Base-by-base conservation (phyloP, 2,329 filamentous ascomycete genomes). In the Diaporthe citrichinensis region DNA sequence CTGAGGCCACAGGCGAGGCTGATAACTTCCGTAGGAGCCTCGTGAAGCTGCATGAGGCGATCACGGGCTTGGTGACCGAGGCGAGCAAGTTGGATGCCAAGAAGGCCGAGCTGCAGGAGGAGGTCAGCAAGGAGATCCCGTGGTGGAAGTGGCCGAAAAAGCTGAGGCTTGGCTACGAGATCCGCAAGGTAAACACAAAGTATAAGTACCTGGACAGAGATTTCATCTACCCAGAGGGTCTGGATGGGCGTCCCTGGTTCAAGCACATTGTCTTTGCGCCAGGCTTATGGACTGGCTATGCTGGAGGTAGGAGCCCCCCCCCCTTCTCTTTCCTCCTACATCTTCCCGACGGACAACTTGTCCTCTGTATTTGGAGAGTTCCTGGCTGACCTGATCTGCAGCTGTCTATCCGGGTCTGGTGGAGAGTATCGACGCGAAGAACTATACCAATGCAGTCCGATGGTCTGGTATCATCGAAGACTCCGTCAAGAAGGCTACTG, bases 211-310 rank as follows among this genome's bases (percentile, higher is more conserved):
- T 98, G 0, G 96, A 98, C 83, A 89, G 95, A 23, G 88, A 92
- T 69, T 98, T 98, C 84, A 80, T 98, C 77, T 93, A 95, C 80
- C 85, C 91, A 6, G 87, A 89, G 4, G 96, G 96, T 0, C 85
- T 98, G 28, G 96, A 98, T 82, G 91, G 92, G 1, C 88, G 96
- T 76, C 87, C 87, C 34, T 98, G 95, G 95, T 98, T 96, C 87
- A 98, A 98, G 86, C 96, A 98, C 81, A 93, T 98, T 3, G 94
- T 98, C 1, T 98, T 97, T 84, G 96, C 96, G 1, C 96, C 96
- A 0, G 96, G 96, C 0, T 83, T 96, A 65, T 98, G 95, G 95
- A 98, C 95, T 0, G 96, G 96, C 0, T 98, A 98, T 83, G 88
- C 95, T 0, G 96, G 95, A 81, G 90, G 91, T 92, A 80, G 84